Conservation (phyloP, 306 rosid genomes). For the Dicorynia guianensis region DNA sequence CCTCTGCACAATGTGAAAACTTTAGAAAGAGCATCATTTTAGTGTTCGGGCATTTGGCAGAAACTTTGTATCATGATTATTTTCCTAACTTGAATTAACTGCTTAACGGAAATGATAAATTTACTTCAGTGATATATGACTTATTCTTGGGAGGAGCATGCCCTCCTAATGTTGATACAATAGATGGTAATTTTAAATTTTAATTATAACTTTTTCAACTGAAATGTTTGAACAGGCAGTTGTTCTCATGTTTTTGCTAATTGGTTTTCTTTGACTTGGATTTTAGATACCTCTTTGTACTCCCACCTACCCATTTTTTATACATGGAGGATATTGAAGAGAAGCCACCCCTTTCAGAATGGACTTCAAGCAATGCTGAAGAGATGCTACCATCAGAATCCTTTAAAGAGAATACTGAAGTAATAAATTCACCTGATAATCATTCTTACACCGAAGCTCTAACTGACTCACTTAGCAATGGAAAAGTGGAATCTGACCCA, state of each 20-base stretch:
- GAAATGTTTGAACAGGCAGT: neutral
- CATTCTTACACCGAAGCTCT: constrained; percentile 41
- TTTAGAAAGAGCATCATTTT: too few species aligned
- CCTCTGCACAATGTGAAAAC: too few species aligned
- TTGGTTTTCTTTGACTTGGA: constrained; percentile 35
- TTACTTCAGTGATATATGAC: neutral
- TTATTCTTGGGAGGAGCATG: neutral
- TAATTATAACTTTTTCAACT: neutral
- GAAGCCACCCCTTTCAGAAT: constrained; percentile 42
- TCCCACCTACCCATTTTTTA: constrained; percentile 23
- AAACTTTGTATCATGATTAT: neutral
- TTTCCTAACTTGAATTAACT: neutral
- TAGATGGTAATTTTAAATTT: neutral
- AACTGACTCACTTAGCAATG: constrained; percentile 36
- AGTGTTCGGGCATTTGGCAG: neutral
- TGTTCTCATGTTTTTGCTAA: neutral
- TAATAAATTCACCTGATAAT: constrained; percentile 26
- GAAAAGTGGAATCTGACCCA: constrained; percentile 40
- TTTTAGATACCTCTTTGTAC: constrained; percentile 40
- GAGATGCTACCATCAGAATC: constrained; percentile 28
- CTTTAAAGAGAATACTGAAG: constrained; percentile 24
- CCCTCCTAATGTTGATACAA: constrained; percentile 16
- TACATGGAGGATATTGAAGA: constrained; percentile 66
- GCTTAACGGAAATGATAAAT: neutral
- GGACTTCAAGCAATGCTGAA: constrained; percentile 38